phyloP scores from a whole-genome alignment of 2,329 filamentous ascomycete genomes.

The Sporothrix schenckii region DNA sequence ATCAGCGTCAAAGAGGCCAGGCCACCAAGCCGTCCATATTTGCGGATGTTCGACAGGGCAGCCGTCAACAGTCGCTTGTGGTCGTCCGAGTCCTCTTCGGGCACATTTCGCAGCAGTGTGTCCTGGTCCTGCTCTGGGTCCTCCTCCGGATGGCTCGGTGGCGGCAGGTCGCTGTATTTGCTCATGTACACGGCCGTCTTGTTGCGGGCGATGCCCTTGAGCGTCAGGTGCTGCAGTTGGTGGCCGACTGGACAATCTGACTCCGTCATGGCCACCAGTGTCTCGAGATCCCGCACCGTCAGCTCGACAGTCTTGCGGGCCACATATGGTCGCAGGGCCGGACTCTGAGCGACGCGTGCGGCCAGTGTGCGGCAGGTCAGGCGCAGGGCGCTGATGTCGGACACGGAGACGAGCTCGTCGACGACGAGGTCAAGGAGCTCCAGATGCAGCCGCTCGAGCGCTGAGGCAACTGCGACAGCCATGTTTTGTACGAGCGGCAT shows the following conservation, averaged over 20 bases:
- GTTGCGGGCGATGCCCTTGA: constrained; percentile 24
- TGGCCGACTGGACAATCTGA: not conserved
- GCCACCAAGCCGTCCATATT: not conserved
- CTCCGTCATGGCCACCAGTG: constrained; percentile 21
- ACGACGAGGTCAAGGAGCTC: constrained; percentile 26
- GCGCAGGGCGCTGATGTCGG: constrained; percentile 14
- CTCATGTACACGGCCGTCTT: constrained; percentile 2
- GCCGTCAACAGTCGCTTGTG: constrained; percentile 21
- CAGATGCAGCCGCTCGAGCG: constrained; percentile 17
- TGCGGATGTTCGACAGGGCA: constrained; percentile 12
- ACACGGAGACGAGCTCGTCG: not conserved
- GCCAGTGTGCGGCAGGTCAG: constrained; percentile 21
- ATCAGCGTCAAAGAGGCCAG: constrained; percentile 2
- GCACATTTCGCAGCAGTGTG: not conserved
- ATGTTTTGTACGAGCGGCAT: not conserved
- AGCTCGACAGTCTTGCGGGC: constrained; percentile 18
- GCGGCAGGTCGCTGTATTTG: not conserved
- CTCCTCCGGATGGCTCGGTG: not conserved
- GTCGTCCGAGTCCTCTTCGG: constrained; percentile 14
- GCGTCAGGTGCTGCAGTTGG: constrained; percentile 20
- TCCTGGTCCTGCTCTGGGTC: constrained; percentile 24
- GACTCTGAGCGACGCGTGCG: not conserved
- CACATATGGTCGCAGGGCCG: not conserved
- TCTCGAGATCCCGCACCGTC: not conserved
- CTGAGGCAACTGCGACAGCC: not conserved